Percentiles rank a stretch among this genome's conserved stretches.
Evolutionary conservation across 2,329 filamentous ascomycete genomes (phyloP).

Genomic region (Raffaelea albimanens): DNA sequence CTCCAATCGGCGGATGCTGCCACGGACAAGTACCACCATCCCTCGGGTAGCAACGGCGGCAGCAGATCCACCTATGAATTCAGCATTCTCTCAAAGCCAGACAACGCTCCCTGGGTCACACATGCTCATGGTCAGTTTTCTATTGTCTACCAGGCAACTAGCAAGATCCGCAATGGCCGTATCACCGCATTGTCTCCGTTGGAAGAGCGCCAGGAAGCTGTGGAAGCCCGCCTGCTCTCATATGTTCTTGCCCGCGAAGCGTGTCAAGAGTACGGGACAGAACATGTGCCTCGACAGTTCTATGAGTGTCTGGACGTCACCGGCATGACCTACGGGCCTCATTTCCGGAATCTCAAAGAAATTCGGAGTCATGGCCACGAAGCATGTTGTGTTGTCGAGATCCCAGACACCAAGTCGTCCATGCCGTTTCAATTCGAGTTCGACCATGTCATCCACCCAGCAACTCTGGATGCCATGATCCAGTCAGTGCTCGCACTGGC

Average conservation of each 20-base stretch:
- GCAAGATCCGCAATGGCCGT: too few species aligned
- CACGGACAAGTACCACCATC: background rate
- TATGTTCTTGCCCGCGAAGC: conserved; percentile 16
- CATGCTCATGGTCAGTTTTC: conserved; percentile 26
- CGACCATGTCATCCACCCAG: conserved; percentile 46
- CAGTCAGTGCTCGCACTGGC: conserved; percentile 40
- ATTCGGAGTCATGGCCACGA: conserved; percentile 11
- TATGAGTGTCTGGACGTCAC: conserved; percentile 41
- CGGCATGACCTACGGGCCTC: conserved; percentile 40
- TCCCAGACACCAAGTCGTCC: conserved; percentile 38
- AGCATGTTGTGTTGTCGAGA: conserved; percentile 25
- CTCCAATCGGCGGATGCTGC: conserved; percentile 7
- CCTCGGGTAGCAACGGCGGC: background rate
- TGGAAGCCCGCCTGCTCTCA: background rate
- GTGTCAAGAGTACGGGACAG: conserved; percentile 24
- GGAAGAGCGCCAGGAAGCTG: background rate
- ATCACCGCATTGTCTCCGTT: too few species aligned
- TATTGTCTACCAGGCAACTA: conserved; percentile 9
- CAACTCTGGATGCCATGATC: conserved; percentile 46
- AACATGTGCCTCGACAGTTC: conserved; percentile 31
- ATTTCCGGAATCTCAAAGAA: conserved; percentile 37
- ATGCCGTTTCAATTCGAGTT: conserved; percentile 47
- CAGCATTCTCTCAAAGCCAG: conserved; percentile 34
- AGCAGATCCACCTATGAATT: conserved; percentile 6
- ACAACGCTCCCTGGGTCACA: conserved; percentile 25